phyloP scores from a whole-genome alignment of 1,139 yeast species.

The Williopsis jadinii region DNA sequence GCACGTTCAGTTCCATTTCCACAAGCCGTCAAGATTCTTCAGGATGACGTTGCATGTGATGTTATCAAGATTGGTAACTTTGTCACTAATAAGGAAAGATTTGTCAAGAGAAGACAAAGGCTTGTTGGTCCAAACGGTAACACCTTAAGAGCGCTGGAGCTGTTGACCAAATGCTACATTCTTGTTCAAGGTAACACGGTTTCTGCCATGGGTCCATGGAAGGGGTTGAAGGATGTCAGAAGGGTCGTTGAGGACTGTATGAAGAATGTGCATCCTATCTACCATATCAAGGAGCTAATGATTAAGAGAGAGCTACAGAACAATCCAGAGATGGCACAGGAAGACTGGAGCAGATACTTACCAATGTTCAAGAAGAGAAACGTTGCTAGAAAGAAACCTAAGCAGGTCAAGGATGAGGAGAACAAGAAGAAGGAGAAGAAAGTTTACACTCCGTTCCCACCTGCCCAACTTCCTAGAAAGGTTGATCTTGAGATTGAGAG shows the following conservation, averaged over 20 bases:
- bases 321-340: constrained; percentile 90
- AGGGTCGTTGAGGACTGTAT: constrained; percentile 96
- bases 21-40: constrained; percentile 85
- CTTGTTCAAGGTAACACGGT: constrained; percentile 98
- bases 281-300: constrained; percentile 95
- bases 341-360: constrained; percentile 95
- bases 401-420: constrained; percentile 42
- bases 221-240: constrained; percentile 87
- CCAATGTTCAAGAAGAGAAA: constrained; percentile 97
- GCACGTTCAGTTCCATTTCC: constrained; percentile 98
- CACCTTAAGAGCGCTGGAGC: constrained; percentile 89
- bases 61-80: constrained; percentile 90
- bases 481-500: constrained; percentile 94
- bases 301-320: constrained; percentile 91
- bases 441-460: constrained; percentile 98
- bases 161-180: constrained; percentile 87
- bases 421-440: constrained; percentile 58
- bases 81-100: constrained; percentile 86
- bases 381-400: constrained; percentile 89
- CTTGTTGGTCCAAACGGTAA: constrained; percentile 96
- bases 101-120: constrained; percentile 92
- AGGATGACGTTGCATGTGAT: constrained; percentile 93
- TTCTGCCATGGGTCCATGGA: constrained; percentile 93
- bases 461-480: constrained; percentile 94
- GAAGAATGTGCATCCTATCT: constrained; percentile 94